Evolutionary conservation across 2,329 filamentous ascomycete species (phyloP).

Genomic region (Samsoniella hepiali): DNA sequence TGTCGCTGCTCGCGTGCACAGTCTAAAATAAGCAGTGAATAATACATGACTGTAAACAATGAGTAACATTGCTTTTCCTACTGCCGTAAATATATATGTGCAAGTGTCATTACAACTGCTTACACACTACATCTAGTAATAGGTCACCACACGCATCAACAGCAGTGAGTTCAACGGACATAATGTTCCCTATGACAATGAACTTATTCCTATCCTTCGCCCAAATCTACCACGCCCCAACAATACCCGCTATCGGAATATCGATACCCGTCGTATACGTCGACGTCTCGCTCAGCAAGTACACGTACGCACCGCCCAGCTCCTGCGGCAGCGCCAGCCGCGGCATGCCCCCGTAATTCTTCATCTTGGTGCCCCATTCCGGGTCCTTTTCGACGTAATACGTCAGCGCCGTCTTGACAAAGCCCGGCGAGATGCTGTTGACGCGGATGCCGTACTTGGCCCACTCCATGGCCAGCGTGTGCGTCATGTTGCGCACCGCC

Average conservation of each 20-base stretch:
- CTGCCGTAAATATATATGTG: no score
- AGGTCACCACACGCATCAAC: no score
- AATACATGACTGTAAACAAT: no score
- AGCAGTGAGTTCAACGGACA: no score
- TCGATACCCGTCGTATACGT: conserved; percentile 50
- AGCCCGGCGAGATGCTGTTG: conserved; percentile 45
- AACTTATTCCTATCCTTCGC: no score
- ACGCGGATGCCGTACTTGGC: conserved; percentile 44
- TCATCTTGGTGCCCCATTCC: conserved; percentile 55
- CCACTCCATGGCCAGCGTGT: conserved; percentile 46
- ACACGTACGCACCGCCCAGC: conserved; percentile 55
- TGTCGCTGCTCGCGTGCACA: no score
- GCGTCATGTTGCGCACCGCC: conserved; percentile 39
- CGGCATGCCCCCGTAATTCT: conserved; percentile 57
- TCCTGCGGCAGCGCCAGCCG: conserved; percentile 51
- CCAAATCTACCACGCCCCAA: conserved; percentile 25
- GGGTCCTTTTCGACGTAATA: conserved; percentile 50
- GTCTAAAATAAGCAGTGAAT: no score
- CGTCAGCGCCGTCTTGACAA: conserved; percentile 29
- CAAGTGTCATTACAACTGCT: no score
- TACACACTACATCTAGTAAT: no score
- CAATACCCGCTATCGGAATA: conserved; percentile 41
- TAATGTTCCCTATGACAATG: no score
- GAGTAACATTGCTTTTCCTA: no score
- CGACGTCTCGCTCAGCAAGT: conserved; percentile 51